A percentile compares a stretch with the other conserved stretches of the same genome.
Evolutionary conservation across 83 land plant species (phyloP).

Genomic region (Picea mariana): DNA sequence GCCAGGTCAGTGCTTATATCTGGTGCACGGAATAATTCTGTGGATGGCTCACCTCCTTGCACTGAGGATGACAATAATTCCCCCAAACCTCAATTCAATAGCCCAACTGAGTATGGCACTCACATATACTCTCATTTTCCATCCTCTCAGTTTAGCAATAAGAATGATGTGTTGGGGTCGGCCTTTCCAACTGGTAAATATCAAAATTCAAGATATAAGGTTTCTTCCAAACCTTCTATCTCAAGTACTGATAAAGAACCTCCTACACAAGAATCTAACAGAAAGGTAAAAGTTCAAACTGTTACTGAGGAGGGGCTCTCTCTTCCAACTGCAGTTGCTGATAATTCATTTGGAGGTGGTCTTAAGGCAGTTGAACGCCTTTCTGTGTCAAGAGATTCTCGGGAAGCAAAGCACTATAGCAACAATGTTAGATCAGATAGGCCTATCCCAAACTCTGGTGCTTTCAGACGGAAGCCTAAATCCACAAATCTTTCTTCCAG

Average conservation of each 20-base stretch:
- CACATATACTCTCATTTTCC: constrained; percentile 19
- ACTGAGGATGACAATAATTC: constrained; percentile 40
- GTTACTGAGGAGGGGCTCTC: background rate
- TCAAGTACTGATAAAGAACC: background rate
- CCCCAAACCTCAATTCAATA: constrained; percentile 21
- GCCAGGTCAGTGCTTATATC: constrained; percentile 47
- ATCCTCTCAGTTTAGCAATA: background rate
- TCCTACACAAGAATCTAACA: background rate
- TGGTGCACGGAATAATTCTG: constrained; percentile 41
- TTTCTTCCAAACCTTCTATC: background rate
- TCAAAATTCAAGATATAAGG: constrained; percentile 16
- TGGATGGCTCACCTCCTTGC: constrained; percentile 43
- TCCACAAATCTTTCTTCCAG: background rate
- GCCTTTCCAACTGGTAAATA: background rate
- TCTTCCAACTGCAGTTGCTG: background rate
- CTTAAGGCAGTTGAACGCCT: constrained; percentile 2
- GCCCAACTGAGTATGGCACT: constrained; percentile 3
- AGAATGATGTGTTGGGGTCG: background rate
- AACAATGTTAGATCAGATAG: background rate
- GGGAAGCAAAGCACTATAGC: background rate
- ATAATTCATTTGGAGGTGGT: constrained; percentile 9
- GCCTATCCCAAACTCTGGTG: background rate
- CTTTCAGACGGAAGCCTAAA: constrained; percentile 7
- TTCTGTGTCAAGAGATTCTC: background rate
- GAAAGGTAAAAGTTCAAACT: background rate